A percentile compares a stretch with the other conserved stretches of the same genome.
Evolutionary conservation across 1,284 basidiomycete species (phyloP).

Genomic region (Anthracocystis panici-leucophaei): DNA sequence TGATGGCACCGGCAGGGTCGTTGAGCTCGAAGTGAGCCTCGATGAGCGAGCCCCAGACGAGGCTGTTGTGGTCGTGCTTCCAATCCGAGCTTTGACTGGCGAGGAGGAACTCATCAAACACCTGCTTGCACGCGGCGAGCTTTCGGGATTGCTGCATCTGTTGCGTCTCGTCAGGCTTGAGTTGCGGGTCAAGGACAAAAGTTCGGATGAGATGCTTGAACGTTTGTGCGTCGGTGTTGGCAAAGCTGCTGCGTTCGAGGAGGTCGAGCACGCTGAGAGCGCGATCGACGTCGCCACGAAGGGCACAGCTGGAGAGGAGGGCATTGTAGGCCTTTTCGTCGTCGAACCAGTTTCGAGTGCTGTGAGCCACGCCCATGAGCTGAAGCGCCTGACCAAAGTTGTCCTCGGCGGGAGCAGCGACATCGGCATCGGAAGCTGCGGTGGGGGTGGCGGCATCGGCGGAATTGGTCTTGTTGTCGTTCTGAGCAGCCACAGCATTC

Average conservation of each 20-base stretch:
- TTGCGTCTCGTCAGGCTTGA: constrained; percentile 64
- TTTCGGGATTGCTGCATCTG: constrained; percentile 74
- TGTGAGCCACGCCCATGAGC: constrained; percentile 73
- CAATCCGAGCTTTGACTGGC: constrained; percentile 68
- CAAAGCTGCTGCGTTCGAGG: constrained; percentile 73
- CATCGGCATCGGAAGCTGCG: not conserved
- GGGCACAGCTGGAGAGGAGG: constrained; percentile 78
- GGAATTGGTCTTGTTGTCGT: not conserved
- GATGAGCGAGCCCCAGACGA: constrained; percentile 82
- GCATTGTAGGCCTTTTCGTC: constrained; percentile 72
- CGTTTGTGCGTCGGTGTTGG: constrained; percentile 71
- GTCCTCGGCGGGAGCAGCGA: constrained; percentile 67
- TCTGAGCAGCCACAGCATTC: not conserved
- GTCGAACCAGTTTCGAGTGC: constrained; percentile 68
- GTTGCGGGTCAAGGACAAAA: constrained; percentile 46
- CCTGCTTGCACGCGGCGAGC: constrained; percentile 75
- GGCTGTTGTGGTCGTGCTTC: constrained; percentile 65
- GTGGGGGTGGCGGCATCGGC: not conserved
- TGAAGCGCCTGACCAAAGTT: constrained; percentile 72
- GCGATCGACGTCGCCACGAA: constrained; percentile 75
- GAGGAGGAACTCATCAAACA: constrained; percentile 77
- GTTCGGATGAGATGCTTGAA: constrained; percentile 76
- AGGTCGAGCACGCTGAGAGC: constrained; percentile 80
- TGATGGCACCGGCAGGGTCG: constrained; percentile 77
- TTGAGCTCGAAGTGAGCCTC: constrained; percentile 79